Base-by-base conservation (phyloP, 768 basidiomycete genomes). In the Sporobolomyces pararoseus region DNA sequence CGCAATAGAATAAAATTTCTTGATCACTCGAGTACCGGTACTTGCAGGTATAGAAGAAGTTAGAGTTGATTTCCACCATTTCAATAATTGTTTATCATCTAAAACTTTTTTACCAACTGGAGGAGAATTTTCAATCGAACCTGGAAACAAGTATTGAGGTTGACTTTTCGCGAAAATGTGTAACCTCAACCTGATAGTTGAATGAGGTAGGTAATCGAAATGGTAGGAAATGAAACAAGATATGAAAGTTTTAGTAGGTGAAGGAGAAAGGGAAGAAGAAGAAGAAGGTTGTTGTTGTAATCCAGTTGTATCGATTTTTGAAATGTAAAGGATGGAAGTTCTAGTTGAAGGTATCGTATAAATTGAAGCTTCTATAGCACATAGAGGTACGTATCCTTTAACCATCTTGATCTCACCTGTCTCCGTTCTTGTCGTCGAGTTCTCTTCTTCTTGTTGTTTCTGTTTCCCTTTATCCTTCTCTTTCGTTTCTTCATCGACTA, bases 251-350 rank as follows among this genome's bases (percentile, higher is more conserved):
- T 84, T 80, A 2, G 92, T 91, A 4, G 89, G 89, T 0, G 58
- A 57, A 74, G 63, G 29, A 74, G 76, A 4, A 76, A 72, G 10
- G 23, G 46, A 47, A 23, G 10, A n/a, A 49, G 68, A 10, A 46
- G 65, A 55, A 66, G 31, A 14, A 37, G 52, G 52, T 29, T n/a
- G 27, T 14, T 5, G 70, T 23, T 74, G 75, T 12, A 93, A 87
- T 0, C 94, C 94, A 0, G 94, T 91, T 16, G 92, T 87, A 79
- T 99, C 96, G 62, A 96, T 87, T 81, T 99, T 99, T 57, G 90
- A 90, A 60, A 99, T 83, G 79, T 98, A 96, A 37, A 98, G 79
- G 39, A 97, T 84, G 4, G 86, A 86, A 64, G 85, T 84, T 3
- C 83, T 82, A 2, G 89, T 88, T 6, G 84, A 73, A 4, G 90